Evolutionary conservation across 2,329 filamentous ascomycete genomes (phyloP), one percentile per base, ranked within the genome.

Genomic region (Epichloe scottii): DNA sequence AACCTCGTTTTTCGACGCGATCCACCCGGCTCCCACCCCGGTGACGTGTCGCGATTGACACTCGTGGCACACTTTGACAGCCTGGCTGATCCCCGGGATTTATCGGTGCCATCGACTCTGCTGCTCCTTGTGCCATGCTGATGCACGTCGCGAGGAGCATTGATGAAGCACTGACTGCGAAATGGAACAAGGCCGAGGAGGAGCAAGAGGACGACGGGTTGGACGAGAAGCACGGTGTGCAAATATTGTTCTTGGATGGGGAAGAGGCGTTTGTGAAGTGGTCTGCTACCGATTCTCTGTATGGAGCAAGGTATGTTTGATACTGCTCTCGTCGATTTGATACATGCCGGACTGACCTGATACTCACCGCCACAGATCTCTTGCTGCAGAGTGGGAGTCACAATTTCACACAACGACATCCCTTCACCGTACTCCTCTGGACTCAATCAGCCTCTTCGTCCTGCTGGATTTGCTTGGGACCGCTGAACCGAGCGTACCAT

Each of bases 1-100:
- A 98, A 96, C 63, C 74, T 97, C 51, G 86, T 97, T 54, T 82
- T 91, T 52, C 85, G 82, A 37, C 81, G 90, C 50, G 91, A 97
- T 66, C 93, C 93, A 48, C 93, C 93, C 1, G 93, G 88, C 81
- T 73, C 83, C 1, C 69, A 75, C 5, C 66, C 71, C 0, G 91
- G 90, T 1, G 84, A 96, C 58, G 82, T 93, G 2, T 83, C 84
- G 41, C 74, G 89, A 46, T 70, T 97, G 62, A 91, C 89, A 14
- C 75, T 98, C 50, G 93, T 91, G 6, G 93, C 93, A 40, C 93
- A 98, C 65, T 97, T 95, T 65, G 93, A 98, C 61, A 90, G 83
- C 63, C 86, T 95, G 68, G 76, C 85, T 52, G 74, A 73, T 26
- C 91, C 90, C 71, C 82, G 54, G 91, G 89, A 1, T 98, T 98